Base-by-base conservation (phyloP, 2,329 filamentous ascomycete genomes). In the Colletotrichum eleusines region DNA sequence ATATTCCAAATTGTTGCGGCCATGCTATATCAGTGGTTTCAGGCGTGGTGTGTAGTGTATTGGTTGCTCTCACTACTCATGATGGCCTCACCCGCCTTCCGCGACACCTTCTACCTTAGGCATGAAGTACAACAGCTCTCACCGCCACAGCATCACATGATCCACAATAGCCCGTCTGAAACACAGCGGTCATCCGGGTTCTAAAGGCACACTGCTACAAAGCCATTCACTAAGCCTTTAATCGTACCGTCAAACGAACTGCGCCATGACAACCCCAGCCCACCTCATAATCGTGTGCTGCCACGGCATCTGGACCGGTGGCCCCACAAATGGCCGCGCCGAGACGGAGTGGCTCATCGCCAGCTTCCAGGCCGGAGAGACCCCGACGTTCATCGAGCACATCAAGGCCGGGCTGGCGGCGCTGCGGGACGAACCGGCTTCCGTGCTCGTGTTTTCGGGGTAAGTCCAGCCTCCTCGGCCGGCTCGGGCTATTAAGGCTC, bases 221-320 rank as follows among this genome's bases (percentile, higher is more conserved):
- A 12, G 0, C 7, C 8, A n/a, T 16, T 20, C 8, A 14, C 28
- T 8, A 2, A 18, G 16, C 18, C 7, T 5, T 7, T n/a, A 1
- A 20, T 55, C 51, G 9, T n/a, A 18, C 12, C n/a, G 26, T 31
- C 16, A 28, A n/a, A 16, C 0, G 2, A 23, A 16, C n/a, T 5
- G 9, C 18, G 33, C 40, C 38, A 71, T 71, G 69, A 35, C 20
- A 31, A 31, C 38, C 48, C 81, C 82, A 35, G 80, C 80, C 6
- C 86, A 93, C 73, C 86, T 97, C 14, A 88, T 97, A 62, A 82
- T 97, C 58, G 91, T 97, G 61, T 96, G 94, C 83, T 95, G 94
- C 78, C 94, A 97, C 81, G 92, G 90, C 35, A 93, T 95, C 69
- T 97, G 92, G 85, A 81, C 85, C 18, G 90, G 90, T 33, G 89